Percentiles rank a stretch among this genome's conserved stretches.
Evolutionary conservation across 345 rosid species (phyloP).

Genomic region (Lepidium africanum): DNA sequence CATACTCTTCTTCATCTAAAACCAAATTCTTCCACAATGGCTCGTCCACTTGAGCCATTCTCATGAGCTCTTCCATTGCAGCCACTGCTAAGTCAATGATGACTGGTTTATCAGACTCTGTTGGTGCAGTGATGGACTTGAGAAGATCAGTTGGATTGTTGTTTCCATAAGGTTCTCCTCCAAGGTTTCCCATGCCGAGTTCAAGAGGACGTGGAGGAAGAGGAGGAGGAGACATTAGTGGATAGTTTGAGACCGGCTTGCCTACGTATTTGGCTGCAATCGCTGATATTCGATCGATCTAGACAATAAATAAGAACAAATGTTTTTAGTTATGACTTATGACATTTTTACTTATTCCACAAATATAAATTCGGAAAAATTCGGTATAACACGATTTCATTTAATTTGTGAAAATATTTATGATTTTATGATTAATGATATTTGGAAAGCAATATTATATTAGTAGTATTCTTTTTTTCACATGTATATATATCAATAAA

Average conservation of each 20-base stretch:
- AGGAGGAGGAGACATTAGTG: conserved; percentile 54
- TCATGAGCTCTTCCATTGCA: conserved; percentile 85
- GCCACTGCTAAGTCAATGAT: conserved; percentile 83
- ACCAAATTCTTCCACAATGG: conserved; percentile 53
- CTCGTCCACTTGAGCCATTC: conserved; percentile 83
- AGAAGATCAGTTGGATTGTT: conserved; percentile 58
- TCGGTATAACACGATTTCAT: too few species aligned
- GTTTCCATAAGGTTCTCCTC: conserved; percentile 55
- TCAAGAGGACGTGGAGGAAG: conserved; percentile 60
- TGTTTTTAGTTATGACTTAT: background rate
- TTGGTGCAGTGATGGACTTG: conserved; percentile 48
- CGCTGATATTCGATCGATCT: conserved; percentile 86
- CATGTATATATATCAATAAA: too few species aligned
- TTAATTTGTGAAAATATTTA: background rate
- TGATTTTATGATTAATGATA: too few species aligned
- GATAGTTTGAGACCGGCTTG: conserved; percentile 74
- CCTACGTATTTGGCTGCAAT: conserved; percentile 97
- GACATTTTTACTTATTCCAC: background rate
- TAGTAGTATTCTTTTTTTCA: background rate
- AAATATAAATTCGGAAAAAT: background rate
- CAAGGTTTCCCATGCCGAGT: conserved; percentile 52
- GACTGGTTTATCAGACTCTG: conserved; percentile 72
- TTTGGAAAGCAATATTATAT: background rate
- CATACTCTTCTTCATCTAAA: conserved; percentile 67
- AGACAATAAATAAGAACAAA: background rate